Evolutionary conservation across 768 basidiomycete genomes (phyloP).

Genomic region (Kwoniella botswanensis): DNA sequence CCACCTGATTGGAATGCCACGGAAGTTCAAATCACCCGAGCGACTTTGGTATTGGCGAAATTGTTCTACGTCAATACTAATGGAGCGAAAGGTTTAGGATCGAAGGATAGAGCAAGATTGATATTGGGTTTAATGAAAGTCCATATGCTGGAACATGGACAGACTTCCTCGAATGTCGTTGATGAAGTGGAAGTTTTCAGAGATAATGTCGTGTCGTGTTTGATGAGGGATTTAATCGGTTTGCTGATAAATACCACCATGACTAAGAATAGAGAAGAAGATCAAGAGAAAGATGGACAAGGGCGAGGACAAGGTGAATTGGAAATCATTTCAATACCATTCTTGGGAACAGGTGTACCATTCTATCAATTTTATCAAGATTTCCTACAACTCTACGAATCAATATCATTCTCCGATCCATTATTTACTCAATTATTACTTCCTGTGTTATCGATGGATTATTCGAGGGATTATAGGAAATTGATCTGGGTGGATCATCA

Average conservation of each 20-base stretch:
- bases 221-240: constrained; percentile 62
- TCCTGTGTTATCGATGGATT: constrained; percentile 75
- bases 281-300: background rate
- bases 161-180: constrained; percentile 52
- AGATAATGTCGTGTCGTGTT: constrained; percentile 67
- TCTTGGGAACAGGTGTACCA: constrained; percentile 64
- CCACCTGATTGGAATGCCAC: constrained; percentile 76
- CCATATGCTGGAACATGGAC: constrained; percentile 92
- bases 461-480: constrained; percentile 80
- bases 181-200: constrained; percentile 66
- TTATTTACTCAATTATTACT: constrained; percentile 77
- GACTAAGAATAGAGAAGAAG: background rate
- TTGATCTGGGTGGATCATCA: constrained; percentile 81
- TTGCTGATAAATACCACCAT: constrained; percentile 64
- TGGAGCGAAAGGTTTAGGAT: constrained; percentile 49
- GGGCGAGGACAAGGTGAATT: background rate
- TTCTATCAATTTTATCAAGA: constrained; percentile 96
- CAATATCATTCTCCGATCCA: constrained; percentile 82
- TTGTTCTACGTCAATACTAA: constrained; percentile 34
- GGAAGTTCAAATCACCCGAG: constrained; percentile 76
- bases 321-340: constrained; percentile 33
- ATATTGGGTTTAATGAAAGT: constrained; percentile 87
- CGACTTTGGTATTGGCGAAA: constrained; percentile 69
- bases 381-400: constrained; percentile 85
- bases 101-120: constrained; percentile 62